Conservation (phyloP, 2,329 filamentous ascomycete species). For the Aspergillus pseudonomiae region DNA sequence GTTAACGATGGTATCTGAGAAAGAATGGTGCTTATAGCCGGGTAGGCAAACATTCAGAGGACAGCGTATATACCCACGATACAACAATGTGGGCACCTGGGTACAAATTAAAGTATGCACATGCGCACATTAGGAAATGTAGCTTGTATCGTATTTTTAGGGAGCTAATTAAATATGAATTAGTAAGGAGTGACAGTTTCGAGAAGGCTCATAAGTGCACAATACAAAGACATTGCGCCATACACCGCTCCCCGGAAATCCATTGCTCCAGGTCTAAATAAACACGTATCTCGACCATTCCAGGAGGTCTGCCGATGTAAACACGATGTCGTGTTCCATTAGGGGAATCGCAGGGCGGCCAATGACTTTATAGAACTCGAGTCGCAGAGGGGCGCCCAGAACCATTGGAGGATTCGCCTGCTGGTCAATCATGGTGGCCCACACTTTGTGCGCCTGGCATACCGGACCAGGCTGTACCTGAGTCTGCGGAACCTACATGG, state of each 20-base stretch:
- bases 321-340: neutral
- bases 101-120: too few relatives aligned
- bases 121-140: accelerated
- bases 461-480: too few relatives aligned
- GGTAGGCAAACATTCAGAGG: too few relatives aligned
- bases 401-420: neutral
- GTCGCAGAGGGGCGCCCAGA: neutral
- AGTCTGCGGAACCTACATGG: neutral
- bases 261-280: neutral
- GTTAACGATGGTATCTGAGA: neutral
- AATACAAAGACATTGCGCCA: too few relatives aligned
- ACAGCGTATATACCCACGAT: too few relatives aligned
- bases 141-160: too few relatives aligned
- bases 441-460: neutral
- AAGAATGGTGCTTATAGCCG: accelerated
- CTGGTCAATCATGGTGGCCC: neutral
- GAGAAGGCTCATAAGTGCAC: too few relatives aligned
- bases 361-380: neutral
- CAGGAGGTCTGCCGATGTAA: neutral
- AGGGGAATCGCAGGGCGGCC: neutral
- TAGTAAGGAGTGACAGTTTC: too few relatives aligned
- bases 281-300: neutral
- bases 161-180: too few relatives aligned
- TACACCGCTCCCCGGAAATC: too few relatives aligned
- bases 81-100: too few relatives aligned